Conservation (phyloP, 1,284 basidiomycete species). For the Phylloboletellus chloephorus region DNA sequence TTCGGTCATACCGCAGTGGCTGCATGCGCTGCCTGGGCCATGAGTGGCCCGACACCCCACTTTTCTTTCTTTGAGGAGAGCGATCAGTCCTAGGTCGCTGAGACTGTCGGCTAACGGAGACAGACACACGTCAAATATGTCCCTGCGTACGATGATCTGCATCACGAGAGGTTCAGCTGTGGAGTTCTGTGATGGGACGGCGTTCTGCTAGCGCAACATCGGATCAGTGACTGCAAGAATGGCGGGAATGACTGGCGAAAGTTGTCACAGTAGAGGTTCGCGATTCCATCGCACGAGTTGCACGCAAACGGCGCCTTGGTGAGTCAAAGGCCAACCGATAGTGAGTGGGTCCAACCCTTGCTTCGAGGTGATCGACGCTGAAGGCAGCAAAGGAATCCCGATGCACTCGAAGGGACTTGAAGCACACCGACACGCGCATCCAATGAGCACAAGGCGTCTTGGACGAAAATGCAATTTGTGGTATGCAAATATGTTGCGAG, state of each 20-base stretch:
- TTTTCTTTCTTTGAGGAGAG: slow-evolving; percentile 32
- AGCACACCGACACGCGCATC: too few species aligned
- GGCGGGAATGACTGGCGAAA: slow-evolving; percentile 4
- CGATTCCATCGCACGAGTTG: slow-evolving; percentile 7
- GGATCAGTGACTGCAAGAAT: background rate
- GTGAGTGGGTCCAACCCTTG: background rate
- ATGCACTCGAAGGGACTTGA: background rate
- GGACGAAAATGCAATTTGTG: too few species aligned
- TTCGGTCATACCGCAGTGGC: slow-evolving; percentile 43
- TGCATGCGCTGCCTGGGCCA: slow-evolving; percentile 52
- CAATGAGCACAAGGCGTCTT: too few species aligned
- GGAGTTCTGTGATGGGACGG: background rate
- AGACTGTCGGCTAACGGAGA: background rate
- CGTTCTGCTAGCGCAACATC: background rate
- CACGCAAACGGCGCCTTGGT: background rate
- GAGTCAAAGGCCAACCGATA: background rate
- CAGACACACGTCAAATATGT: slow-evolving; percentile 38
- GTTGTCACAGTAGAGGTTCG: background rate
- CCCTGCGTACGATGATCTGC: slow-evolving; percentile 43
- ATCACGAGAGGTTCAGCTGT: slow-evolving; percentile 34
- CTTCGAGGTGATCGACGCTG: background rate
- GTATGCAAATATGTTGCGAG: too few species aligned
- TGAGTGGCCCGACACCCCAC: slow-evolving; percentile 52
- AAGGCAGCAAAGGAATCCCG: background rate
- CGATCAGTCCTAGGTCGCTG: slow-evolving; percentile 2